These are phyloP conservation scores for Botrytis cinerea DNA, from an alignment of 2,329 filamentous ascomycete genomes.

Conservation along the genomic window DNA sequence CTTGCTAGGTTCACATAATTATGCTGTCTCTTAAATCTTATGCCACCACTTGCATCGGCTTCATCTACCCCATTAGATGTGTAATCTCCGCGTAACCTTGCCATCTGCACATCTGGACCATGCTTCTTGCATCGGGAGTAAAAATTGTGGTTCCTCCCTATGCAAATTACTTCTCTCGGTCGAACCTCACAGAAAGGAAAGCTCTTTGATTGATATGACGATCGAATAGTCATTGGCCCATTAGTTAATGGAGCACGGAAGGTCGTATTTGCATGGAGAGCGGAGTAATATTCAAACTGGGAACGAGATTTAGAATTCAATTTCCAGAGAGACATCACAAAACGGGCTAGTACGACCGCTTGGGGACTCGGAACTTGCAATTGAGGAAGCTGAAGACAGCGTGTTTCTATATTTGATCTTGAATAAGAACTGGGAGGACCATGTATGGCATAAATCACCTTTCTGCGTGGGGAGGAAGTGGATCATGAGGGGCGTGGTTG, in stretches of 20 bases:
- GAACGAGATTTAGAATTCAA: slow-evolving; percentile 16
- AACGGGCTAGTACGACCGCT: slow-evolving; percentile 13
- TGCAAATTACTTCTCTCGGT: slow-evolving; percentile 20
- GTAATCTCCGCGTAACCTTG: slow-evolving; percentile 25
- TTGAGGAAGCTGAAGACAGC: slow-evolving; percentile 13
- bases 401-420: slow-evolving; percentile 19
- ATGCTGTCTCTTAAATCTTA: slow-evolving; percentile 10
- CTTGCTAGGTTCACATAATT: slow-evolving; percentile 13
- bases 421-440: slow-evolving; percentile 6
- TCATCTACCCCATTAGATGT: slow-evolving; percentile 9
- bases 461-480: slow-evolving; percentile 9
- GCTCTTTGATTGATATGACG: slow-evolving; percentile 18
- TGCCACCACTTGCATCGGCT: slow-evolving; percentile 10
- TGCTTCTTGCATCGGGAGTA: slow-evolving; percentile 13
- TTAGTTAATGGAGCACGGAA: slow-evolving; percentile 5
- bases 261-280: slow-evolving; percentile 8
- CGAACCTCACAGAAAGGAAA: slow-evolving; percentile 16
- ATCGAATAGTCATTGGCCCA: background rate
- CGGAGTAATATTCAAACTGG: slow-evolving; percentile 3
- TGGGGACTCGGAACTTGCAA: slow-evolving; percentile 18
- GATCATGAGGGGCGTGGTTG: slow-evolving; percentile 8
- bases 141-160: slow-evolving; percentile 22
- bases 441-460: slow-evolving; percentile 1
- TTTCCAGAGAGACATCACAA: background rate
- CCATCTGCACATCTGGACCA: slow-evolving; percentile 18